These are phyloP conservation scores for Sphagnurus paluster DNA, from an alignment of 1,284 basidiomycete species.

Conservation along the genomic window DNA sequence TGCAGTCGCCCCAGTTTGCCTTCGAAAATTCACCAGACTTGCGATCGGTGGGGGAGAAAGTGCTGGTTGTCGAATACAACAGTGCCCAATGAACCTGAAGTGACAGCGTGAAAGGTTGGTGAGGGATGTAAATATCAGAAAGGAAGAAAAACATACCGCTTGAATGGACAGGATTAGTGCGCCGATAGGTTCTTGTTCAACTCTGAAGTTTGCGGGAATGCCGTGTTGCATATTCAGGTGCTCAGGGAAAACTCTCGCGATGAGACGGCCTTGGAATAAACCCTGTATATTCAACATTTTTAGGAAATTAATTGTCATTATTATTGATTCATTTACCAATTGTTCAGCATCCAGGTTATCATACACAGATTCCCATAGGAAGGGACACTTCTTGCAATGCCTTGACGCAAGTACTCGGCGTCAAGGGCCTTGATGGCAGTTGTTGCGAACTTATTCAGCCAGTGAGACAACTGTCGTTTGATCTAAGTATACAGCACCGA, in stretches of 20 bases:
- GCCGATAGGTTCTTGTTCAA: neutral
- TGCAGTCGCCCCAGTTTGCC: neutral
- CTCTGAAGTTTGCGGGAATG: neutral
- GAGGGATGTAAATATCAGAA: neutral
- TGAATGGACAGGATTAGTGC: neutral
- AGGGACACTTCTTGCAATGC: slow-evolving; percentile 1
- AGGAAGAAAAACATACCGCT: neutral
- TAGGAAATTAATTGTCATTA: neutral
- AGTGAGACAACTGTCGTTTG: neutral
- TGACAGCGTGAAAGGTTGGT: no score
- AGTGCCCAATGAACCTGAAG: neutral
- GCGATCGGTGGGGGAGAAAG: neutral
- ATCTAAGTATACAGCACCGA: neutral
- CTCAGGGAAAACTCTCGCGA: neutral
- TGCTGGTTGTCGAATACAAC: neutral
- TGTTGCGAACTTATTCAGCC: slow-evolving; percentile 3
- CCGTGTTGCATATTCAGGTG: neutral
- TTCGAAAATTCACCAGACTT: neutral
- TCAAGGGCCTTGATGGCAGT: slow-evolving; percentile 1
- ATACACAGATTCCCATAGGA: slow-evolving; percentile 3
- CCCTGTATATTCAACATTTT: neutral
- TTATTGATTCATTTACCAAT: neutral
- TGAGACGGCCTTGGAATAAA: neutral
- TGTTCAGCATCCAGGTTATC: neutral
- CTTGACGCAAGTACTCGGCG: neutral